Evolutionary conservation across 768 basidiomycete species (phyloP).

Genomic region (Tulasnella sp.): DNA sequence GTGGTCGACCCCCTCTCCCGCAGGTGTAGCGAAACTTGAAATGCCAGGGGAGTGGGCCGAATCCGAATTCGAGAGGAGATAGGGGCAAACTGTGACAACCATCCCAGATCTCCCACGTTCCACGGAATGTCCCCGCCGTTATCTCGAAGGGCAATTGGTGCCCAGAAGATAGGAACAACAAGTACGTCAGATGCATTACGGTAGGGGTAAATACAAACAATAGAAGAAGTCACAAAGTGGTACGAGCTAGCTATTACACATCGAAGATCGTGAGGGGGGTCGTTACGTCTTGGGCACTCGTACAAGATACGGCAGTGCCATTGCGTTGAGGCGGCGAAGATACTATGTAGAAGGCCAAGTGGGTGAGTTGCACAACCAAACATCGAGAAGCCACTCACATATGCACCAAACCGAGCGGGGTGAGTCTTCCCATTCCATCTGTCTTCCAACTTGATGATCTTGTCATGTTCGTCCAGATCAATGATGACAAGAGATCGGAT

Average conservation of each 20-base stretch:
- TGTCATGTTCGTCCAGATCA: slow-evolving; percentile 52
- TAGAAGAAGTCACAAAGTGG: no score
- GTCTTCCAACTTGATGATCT: slow-evolving; percentile 45
- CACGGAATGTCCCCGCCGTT: no score
- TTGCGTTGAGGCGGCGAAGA: slow-evolving; percentile 41
- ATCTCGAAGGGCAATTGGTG: no score
- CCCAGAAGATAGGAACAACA: no score
- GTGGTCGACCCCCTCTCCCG: no score
- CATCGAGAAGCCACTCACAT: slow-evolving; percentile 4
- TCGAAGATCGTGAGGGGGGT: not conserved
- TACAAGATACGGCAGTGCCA: slow-evolving; percentile 42
- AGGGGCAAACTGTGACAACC: no score
- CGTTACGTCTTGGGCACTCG: slow-evolving; percentile 28
- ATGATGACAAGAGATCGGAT: slow-evolving; percentile 50
- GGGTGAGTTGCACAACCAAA: not conserved
- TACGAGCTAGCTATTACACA: not conserved
- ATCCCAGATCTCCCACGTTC: no score
- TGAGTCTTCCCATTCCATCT: slow-evolving; percentile 47
- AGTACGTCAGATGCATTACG: no score
- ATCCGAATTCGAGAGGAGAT: no score
- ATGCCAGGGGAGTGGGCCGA: no score
- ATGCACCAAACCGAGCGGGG: slow-evolving; percentile 37
- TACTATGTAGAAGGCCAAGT: slow-evolving; percentile 20
- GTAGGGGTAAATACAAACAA: no score
- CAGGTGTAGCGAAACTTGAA: no score